Base-by-base conservation (phyloP, 441 rosid genomes). In the Adansonia grandidieri region DNA sequence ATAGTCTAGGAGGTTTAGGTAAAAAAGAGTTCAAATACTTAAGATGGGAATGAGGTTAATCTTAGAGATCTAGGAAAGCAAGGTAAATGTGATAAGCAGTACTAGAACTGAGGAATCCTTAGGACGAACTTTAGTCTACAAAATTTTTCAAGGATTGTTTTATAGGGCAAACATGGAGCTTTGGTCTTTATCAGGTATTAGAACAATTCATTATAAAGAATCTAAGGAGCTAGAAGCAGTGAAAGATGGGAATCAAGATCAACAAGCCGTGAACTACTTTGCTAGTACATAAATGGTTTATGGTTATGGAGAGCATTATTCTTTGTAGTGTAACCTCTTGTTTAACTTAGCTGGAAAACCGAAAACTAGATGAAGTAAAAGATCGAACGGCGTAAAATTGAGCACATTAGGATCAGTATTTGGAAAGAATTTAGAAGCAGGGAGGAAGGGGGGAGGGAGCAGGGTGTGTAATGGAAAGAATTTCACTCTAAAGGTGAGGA, bases 361-460 rank as follows among this genome's bases (percentile, higher is more conserved):
- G 67, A 45, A 74, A 58, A 20, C 8, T 56, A 17, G 51, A 56
- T 56, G 76, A 72, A 72, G 5, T 56, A 17, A 72, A 54, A 56
- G 17, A 56, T 37, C 15, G 9, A 56, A 56, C 9, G 5, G 17
- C 0, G 2, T 22, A 15, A 73, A 19, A 37, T 37, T 47, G 19
- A 42, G 37, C 2, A 9, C 17, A 14, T 58, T 60, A 61, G 22
- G 15, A 19, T 73, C 20, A 40, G 32, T 56, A 42, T 61, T 64
- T 5, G 47, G 42, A 47, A 68, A 17, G 37, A 45, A 45, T n/a
- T 40, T 7, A 19, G 70, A 66, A 44, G 50, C 42, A 9, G 54
- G n/a, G 1, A 15, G n/a, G 54, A 13, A 5, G 6, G n/a, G 66
- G 66, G 14, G 11, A 24, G 66, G 61, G 8, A 37, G 22, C 6